Conservation (phyloP, 2,329 filamentous ascomycete species). For the Apiospora pterosperma region DNA sequence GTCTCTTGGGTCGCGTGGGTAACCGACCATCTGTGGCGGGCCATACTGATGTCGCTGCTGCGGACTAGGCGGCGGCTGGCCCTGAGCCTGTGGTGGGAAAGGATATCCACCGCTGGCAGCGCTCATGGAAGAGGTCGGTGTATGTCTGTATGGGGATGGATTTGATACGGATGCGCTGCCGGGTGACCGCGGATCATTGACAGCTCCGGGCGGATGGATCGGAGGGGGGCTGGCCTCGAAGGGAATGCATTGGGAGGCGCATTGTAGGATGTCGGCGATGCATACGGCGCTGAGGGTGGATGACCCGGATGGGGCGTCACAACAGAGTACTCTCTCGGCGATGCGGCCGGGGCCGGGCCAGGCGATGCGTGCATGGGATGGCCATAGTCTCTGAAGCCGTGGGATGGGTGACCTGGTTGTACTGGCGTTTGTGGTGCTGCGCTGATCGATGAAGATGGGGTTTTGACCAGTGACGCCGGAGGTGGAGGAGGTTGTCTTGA, state of each 20-base stretch:
- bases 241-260: constrained; percentile 38
- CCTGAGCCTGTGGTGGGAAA: constrained; percentile 38
- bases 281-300: constrained; percentile 35
- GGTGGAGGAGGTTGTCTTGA: constrained; percentile 20
- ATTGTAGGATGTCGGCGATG: constrained; percentile 29
- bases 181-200: constrained; percentile 49
- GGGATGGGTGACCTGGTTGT: constrained; percentile 37
- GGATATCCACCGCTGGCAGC: constrained; percentile 43
- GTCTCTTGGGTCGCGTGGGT: constrained; percentile 38
- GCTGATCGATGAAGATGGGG: constrained; percentile 21
- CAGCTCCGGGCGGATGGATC: constrained; percentile 41
- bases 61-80: constrained; percentile 45
- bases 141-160: constrained; percentile 48
- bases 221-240: constrained; percentile 28
- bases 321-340: constrained; percentile 43
- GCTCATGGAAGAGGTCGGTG: constrained; percentile 42
- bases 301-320: constrained; percentile 23
- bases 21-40: constrained; percentile 29
- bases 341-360: constrained; percentile 22
- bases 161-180: constrained; percentile 39
- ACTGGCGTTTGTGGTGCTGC: constrained; percentile 32
- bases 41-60: constrained; percentile 51
- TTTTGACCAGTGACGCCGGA: constrained; percentile 16
- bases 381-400: constrained; percentile 49
- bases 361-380: constrained; percentile 46